Evolutionary conservation across 495 filamentous ascomycete species (phyloP).

Genomic region (Xylaria grammica): DNA sequence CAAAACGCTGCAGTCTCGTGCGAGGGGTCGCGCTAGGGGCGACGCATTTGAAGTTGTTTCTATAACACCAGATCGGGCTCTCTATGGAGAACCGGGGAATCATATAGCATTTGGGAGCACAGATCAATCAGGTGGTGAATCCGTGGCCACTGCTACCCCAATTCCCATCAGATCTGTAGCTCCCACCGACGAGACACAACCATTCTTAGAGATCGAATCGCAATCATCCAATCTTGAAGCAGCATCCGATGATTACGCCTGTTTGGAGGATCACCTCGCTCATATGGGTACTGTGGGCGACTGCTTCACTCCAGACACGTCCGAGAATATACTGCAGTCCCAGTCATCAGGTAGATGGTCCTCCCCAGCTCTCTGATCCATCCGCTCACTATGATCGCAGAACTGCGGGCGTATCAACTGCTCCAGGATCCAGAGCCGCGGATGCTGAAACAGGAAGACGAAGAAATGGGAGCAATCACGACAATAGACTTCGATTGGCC

Average conservation of each 20-base stretch:
- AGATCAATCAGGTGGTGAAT: neutral
- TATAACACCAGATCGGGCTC: neutral
- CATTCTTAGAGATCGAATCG: neutral
- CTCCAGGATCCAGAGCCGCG: neutral
- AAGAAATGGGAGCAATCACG: neutral
- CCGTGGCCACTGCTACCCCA: neutral
- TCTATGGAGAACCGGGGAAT: neutral
- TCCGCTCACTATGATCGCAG: neutral
- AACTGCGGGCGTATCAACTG: neutral
- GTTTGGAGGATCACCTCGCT: too few relatives aligned
- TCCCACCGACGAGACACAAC: neutral
- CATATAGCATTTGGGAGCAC: neutral
- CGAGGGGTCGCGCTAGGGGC: neutral
- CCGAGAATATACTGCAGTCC: neutral
- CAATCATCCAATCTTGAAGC: neutral
- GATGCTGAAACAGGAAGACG: neutral
- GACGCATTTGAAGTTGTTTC: neutral
- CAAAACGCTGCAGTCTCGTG: neutral
- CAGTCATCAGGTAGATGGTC: neutral
- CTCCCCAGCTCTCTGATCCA: neutral
- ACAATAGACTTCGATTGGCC: neutral
- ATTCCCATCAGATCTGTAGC: conserved; percentile 2
- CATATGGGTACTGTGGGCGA: neutral
- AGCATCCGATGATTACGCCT: neutral
- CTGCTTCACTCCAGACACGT: neutral